Evolutionary conservation across 768 basidiomycete species (phyloP).

Genomic region (Calocybe gangraenosa): DNA sequence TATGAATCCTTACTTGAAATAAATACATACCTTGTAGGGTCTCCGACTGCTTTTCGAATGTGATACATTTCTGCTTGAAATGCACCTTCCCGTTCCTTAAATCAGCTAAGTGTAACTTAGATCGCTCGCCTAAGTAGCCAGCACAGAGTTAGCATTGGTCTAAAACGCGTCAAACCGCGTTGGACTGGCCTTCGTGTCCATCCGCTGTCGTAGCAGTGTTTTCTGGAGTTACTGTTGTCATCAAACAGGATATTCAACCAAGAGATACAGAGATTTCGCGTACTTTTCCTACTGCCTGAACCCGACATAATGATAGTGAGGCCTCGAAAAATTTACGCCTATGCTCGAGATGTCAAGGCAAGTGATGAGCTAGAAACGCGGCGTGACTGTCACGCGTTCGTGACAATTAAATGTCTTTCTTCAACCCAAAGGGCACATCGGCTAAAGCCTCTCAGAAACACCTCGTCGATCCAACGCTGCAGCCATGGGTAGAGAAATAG

Average conservation of each 20-base stretch:
- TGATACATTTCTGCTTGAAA: slow-evolving; percentile 70
- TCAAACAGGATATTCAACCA: too few species aligned
- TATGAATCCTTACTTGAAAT: slow-evolving; percentile 2
- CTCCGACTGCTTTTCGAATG: slow-evolving; percentile 76
- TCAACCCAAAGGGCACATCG: slow-evolving; percentile 42
- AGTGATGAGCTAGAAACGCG: slow-evolving; percentile 27
- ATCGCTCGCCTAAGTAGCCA: slow-evolving; percentile 28
- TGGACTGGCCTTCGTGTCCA: slow-evolving; percentile 23
- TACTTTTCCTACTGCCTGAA: slow-evolving; percentile 32
- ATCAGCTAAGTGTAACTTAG: slow-evolving; percentile 48
- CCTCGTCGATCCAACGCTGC: slow-evolving; percentile 50
- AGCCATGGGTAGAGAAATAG: slow-evolving; percentile 99
- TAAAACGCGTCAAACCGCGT: slow-evolving; percentile 30
- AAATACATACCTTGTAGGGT: slow-evolving; percentile 67
- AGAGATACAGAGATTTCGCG: slow-evolving; percentile 4
- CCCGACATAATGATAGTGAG: slow-evolving; percentile 33
- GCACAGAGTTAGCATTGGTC: background rate
- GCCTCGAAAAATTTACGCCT: slow-evolving; percentile 19
- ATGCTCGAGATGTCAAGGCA: slow-evolving; percentile 13
- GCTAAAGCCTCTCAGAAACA: slow-evolving; percentile 40
- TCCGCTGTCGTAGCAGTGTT: slow-evolving; percentile 1
- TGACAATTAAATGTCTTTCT: slow-evolving; percentile 63
- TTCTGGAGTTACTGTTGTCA: background rate
- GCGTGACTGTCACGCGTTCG: slow-evolving; percentile 47
- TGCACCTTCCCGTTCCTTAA: slow-evolving; percentile 73